These are phyloP conservation scores for Ceratobasidium sp. DNA, from an alignment of 1,284 basidiomycete species.

Conservation along the genomic window DNA sequence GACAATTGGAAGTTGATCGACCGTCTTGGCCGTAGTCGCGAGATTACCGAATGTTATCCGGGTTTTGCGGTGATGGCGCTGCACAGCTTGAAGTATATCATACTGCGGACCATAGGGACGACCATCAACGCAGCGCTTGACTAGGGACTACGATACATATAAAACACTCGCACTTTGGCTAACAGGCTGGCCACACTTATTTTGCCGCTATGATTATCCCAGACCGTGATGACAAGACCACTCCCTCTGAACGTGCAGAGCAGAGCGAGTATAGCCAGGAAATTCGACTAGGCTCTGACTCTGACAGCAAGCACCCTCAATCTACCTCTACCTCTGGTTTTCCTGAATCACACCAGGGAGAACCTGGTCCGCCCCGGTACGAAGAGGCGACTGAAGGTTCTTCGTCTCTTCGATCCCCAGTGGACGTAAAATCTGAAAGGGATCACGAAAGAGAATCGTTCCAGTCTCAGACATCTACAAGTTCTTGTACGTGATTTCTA, in stretches of 20 bases:
- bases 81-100: no score
- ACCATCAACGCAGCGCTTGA: not conserved
- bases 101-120: not conserved
- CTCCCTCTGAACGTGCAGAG: no score
- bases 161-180: not conserved
- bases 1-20: no score
- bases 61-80: no score
- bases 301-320: not conserved
- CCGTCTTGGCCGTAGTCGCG: no score
- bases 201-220: constrained; percentile 28
- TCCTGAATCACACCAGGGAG: not conserved
- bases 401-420: not conserved
- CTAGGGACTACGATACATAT: no score
- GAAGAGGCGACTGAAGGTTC: constrained; percentile 16
- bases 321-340: not conserved
- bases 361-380: constrained; percentile 18
- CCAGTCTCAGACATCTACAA: constrained; percentile 19
- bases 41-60: no score
- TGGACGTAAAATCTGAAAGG: not conserved
- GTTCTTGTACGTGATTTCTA: not conserved
- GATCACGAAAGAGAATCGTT: constrained; percentile 9
- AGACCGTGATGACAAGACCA: not conserved
- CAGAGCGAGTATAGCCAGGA: not conserved
- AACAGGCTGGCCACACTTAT: not conserved
- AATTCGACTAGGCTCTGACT: not conserved